Percentiles rank a stretch among this genome's conserved stretches.
These are phyloP conservation scores for Cryptomeria japonica DNA, from an alignment of 75 land plant genomes.

Conservation along the genomic window DNA sequence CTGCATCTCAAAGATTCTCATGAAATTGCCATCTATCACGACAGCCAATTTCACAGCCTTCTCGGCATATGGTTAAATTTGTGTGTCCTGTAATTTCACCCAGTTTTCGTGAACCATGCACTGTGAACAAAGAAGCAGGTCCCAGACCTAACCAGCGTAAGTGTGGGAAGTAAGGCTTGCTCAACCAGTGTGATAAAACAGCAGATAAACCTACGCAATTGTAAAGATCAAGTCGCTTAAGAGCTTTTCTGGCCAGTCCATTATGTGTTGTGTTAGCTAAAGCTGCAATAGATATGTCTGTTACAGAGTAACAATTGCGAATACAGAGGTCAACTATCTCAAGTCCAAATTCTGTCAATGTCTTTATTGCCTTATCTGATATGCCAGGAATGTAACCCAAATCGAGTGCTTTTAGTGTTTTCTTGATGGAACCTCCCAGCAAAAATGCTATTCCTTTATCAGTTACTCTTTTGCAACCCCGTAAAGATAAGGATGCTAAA, in stretches of 20 bases:
- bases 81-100: constrained; percentile 17
- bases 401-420: constrained; percentile 53
- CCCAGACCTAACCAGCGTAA: constrained; percentile 72
- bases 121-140: constrained; percentile 15
- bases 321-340: constrained; percentile 47
- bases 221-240: constrained; percentile 66
- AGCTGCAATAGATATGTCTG: constrained; percentile 48
- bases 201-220: constrained; percentile 43
- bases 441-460: constrained; percentile 54
- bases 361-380: constrained; percentile 45
- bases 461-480: constrained; percentile 69
- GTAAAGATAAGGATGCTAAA: constrained; percentile 38
- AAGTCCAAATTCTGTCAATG: constrained; percentile 28
- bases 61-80: constrained; percentile 28
- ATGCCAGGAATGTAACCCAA: constrained; percentile 52
- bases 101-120: neutral
- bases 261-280: constrained; percentile 24
- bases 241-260: constrained; percentile 20
- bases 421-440: constrained; percentile 23
- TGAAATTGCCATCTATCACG: constrained; percentile 45
- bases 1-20: neutral
- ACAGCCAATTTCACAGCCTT: constrained; percentile 56
- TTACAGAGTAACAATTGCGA: constrained; percentile 52
- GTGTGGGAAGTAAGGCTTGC: constrained; percentile 49
- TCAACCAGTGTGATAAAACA: constrained; percentile 27